Conservation (phyloP, 179 eudicot genomes). For the Spergularia azorica region DNA sequence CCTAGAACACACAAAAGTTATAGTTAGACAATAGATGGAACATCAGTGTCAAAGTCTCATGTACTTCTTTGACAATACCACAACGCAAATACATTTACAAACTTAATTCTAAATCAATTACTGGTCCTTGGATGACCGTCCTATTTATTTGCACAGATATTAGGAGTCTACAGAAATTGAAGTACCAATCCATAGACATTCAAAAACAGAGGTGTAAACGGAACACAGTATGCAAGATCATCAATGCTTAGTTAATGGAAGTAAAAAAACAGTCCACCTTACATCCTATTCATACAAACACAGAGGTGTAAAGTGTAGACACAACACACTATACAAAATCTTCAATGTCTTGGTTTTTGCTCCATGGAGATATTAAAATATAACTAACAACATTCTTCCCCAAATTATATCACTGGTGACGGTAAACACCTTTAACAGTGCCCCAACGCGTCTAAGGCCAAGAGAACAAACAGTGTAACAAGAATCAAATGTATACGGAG, state of each 20-base stretch:
- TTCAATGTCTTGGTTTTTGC: too few relatives aligned
- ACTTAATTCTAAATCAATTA: too few relatives aligned
- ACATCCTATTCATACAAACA: too few relatives aligned
- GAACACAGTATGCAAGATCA: too few relatives aligned
- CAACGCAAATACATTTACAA: background rate
- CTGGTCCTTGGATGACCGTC: too few relatives aligned
- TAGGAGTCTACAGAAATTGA: background rate
- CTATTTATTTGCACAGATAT: background rate
- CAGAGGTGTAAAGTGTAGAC: background rate
- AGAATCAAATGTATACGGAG: too few relatives aligned
- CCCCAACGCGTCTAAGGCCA: background rate
- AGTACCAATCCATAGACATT: background rate
- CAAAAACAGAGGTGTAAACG: too few relatives aligned
- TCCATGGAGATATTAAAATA: too few relatives aligned
- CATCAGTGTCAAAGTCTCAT: background rate
- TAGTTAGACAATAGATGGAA: background rate
- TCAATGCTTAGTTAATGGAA: too few relatives aligned
- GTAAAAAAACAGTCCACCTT: too few relatives aligned
- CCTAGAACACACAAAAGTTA: conserved; percentile 39
- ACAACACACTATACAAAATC: background rate
- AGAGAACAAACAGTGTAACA: background rate
- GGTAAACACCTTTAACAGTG: background rate
- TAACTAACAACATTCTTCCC: too few relatives aligned
- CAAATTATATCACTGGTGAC: background rate
- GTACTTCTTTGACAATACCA: background rate